Percentiles rank a stretch among this genome's conserved stretches.
These are phyloP conservation scores for Russula lepida DNA, from an alignment of 768 basidiomycete species.

Conservation along the genomic window DNA sequence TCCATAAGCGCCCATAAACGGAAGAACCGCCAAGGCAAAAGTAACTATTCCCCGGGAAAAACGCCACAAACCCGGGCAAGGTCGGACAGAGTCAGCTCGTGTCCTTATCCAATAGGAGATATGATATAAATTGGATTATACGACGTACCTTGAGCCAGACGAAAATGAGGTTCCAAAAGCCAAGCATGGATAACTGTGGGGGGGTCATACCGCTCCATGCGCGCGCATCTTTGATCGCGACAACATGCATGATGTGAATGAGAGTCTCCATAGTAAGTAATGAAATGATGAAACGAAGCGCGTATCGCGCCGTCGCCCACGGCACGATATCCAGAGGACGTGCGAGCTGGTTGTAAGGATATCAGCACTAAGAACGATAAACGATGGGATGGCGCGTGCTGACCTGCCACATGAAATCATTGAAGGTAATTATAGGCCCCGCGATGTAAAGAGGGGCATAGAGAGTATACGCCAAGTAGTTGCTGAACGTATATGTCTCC, in stretches of 20 bases:
- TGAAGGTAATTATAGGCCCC: slow-evolving; percentile 93
- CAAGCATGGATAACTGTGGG: slow-evolving; percentile 80
- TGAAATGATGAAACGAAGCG: slow-evolving; percentile 59
- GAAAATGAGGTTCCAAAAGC: slow-evolving; percentile 93
- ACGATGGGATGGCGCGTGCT: background rate
- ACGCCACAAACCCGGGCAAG: background rate
- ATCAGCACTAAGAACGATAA: background rate
- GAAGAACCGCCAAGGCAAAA: slow-evolving; percentile 96
- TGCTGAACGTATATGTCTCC: slow-evolving; percentile 54
- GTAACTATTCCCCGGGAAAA: slow-evolving; percentile 44
- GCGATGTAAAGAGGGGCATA: slow-evolving; percentile 95
- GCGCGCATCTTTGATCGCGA: slow-evolving; percentile 85
- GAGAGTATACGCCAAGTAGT: slow-evolving; percentile 78
- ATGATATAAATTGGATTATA: background rate
- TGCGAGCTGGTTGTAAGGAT: slow-evolving; percentile 40
- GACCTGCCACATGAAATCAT: slow-evolving; percentile 93
- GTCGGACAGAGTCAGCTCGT: background rate
- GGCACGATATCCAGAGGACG: slow-evolving; percentile 41
- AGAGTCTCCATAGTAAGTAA: slow-evolving; percentile 85
- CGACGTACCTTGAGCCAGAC: slow-evolving; percentile 87
- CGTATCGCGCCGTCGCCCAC: slow-evolving; percentile 43
- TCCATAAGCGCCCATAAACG: slow-evolving; percentile 86
- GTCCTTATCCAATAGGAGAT: background rate
- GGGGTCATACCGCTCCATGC: slow-evolving; percentile 78
- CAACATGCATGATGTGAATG: slow-evolving; percentile 92